Percentiles rank a stretch among this genome's conserved stretches.
These are phyloP conservation scores for Cyclotella sp. DNA, from an alignment of 108 stramenopile species.

Conservation along the genomic window DNA sequence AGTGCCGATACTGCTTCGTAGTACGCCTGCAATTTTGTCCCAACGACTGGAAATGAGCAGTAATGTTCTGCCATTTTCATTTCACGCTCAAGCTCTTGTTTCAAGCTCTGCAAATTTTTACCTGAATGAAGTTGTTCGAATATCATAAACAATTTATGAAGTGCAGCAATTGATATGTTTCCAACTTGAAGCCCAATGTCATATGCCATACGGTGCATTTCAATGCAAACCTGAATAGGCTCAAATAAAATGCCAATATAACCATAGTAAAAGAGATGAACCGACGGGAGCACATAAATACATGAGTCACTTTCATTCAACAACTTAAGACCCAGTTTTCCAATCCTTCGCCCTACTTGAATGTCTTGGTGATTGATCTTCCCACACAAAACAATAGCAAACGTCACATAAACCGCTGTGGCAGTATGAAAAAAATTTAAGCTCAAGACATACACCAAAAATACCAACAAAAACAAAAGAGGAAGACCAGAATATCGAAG, in stretches of 20 bases:
- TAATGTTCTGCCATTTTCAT: not conserved
- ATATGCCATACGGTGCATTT: not conserved
- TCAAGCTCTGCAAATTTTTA: not conserved
- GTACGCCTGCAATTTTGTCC: not conserved
- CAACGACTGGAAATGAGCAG: not conserved
- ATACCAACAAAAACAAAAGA: not conserved
- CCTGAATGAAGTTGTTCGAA: not conserved
- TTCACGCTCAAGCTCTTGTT: not conserved
- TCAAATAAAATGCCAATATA: not conserved
- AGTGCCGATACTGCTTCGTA: not conserved
- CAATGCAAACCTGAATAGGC: not conserved
- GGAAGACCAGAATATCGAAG: too few species aligned
- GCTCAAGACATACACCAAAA: not conserved
- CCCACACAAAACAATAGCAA: constrained; percentile 17
- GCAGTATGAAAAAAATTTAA: not conserved
- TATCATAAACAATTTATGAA: not conserved
- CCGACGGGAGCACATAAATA: not conserved
- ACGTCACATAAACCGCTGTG: constrained; percentile 12
- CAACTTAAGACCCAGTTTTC: constrained; percentile 16
- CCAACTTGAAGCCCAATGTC: not conserved
- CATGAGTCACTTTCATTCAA: constrained; percentile 20
- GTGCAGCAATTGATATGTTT: not conserved
- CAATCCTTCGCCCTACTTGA: constrained; percentile 15
- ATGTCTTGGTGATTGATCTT: not conserved
- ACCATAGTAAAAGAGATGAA: not conserved